Evolutionary conservation across 2,329 filamentous ascomycete genomes (phyloP).

Genomic region (Ascochyta fabae): DNA sequence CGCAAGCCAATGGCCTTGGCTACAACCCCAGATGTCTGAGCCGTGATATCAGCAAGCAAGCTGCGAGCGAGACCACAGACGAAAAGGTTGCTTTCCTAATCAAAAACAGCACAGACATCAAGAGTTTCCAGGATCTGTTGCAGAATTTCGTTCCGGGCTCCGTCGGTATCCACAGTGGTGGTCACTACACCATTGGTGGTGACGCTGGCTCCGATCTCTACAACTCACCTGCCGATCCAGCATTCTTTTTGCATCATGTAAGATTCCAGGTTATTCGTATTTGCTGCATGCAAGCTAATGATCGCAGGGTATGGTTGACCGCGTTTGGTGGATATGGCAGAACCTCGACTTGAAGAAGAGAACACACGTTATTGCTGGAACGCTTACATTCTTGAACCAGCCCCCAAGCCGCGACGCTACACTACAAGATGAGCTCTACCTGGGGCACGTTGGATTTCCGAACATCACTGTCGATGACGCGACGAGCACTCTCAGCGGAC

Average conservation of each 20-base stretch:
- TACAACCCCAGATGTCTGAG: constrained; percentile 42
- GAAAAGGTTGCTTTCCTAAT: constrained; percentile 46
- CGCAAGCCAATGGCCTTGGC: constrained; percentile 25
- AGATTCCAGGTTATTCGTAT: too few species aligned
- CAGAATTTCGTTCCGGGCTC: constrained; percentile 15
- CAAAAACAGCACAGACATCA: constrained; percentile 46
- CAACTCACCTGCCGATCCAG: constrained; percentile 44
- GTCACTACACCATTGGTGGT: constrained; percentile 52
- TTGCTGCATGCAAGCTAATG: too few species aligned
- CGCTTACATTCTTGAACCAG: constrained; percentile 50
- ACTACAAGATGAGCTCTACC: constrained; percentile 8
- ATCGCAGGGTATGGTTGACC: constrained; percentile 51
- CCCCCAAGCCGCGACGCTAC: constrained; percentile 21
- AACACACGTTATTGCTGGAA: constrained; percentile 49
- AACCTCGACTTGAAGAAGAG: constrained; percentile 47
- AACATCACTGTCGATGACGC: constrained; percentile 46
- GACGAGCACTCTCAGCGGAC: constrained; percentile 52
- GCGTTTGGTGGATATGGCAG: constrained; percentile 58
- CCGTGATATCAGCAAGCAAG: constrained; percentile 43
- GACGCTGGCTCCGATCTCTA: constrained; percentile 53
- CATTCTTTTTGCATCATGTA: constrained; percentile 53
- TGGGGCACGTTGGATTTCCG: constrained; percentile 13
- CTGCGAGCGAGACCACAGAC: constrained; percentile 36
- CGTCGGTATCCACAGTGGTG: constrained; percentile 52
- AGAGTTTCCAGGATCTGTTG: constrained; percentile 41